Conservation (phyloP, 2,329 filamentous ascomycete genomes). For the Hirsutella thompsonii region DNA sequence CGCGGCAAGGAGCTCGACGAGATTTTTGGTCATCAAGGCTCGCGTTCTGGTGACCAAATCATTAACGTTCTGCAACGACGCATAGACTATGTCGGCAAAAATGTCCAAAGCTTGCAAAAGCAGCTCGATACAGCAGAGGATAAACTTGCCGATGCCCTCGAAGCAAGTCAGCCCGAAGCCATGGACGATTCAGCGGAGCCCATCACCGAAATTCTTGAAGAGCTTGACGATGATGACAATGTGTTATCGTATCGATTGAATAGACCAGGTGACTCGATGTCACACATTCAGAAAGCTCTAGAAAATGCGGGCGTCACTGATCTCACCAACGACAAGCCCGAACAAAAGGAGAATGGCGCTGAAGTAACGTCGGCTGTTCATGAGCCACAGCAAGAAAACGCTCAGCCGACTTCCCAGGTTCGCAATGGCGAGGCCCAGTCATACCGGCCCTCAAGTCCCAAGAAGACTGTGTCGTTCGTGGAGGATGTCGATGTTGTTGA, state of each 20-base stretch:
- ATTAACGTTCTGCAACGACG: slow-evolving; percentile 53
- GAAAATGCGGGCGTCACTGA: slow-evolving; percentile 62
- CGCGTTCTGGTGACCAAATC: slow-evolving; percentile 29
- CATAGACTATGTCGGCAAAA: slow-evolving; percentile 81
- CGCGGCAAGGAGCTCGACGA: slow-evolving; percentile 42
- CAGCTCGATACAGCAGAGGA: slow-evolving; percentile 57
- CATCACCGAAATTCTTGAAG: slow-evolving; percentile 82
- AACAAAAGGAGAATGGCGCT: not conserved
- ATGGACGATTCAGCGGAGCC: slow-evolving; percentile 59
- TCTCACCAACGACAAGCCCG: slow-evolving; percentile 10
- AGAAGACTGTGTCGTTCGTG: slow-evolving; percentile 51
- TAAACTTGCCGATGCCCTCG: slow-evolving; percentile 51
- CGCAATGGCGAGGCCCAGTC: no score
- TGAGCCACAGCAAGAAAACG: not conserved
- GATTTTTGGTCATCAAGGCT: slow-evolving; percentile 21
- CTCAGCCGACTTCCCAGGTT: no score
- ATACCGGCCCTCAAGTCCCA: no score
- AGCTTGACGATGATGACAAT: slow-evolving; percentile 83
- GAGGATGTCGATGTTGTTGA: slow-evolving; percentile 29
- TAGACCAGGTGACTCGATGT: slow-evolving; percentile 53
- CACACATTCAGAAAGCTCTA: slow-evolving; percentile 58
- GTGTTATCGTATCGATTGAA: slow-evolving; percentile 56
- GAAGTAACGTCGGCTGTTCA: not conserved
- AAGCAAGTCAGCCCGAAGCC: slow-evolving; percentile 46
- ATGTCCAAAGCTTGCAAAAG: slow-evolving; percentile 61